Percentiles rank a stretch among this genome's conserved stretches.
Conservation (phyloP, 495 filamentous ascomycete genomes). For the Pyronema domesticum region DNA sequence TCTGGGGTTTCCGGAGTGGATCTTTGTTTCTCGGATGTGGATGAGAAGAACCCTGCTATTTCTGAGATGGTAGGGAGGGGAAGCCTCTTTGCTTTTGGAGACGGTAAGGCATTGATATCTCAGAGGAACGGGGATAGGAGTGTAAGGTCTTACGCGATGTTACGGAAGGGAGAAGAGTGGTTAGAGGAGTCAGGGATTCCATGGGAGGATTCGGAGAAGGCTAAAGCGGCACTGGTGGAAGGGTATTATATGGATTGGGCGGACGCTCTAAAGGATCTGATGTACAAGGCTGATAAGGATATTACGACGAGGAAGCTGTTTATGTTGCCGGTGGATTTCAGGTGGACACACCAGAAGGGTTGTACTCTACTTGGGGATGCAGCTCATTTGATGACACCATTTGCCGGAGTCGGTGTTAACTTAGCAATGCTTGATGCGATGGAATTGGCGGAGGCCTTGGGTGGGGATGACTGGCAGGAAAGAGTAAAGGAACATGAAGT, state of each 20-base stretch:
- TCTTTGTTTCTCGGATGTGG: conserved; percentile 23
- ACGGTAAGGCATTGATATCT: conserved; percentile 27
- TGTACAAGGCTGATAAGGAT: conserved; percentile 28
- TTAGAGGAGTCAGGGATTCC: conserved; percentile 6
- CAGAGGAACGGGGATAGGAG: conserved; percentile 33
- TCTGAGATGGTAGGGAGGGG: conserved; percentile 31
- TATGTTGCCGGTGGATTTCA: conserved; percentile 34
- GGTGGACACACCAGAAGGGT: conserved; percentile 30
- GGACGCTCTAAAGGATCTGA: conserved; percentile 26
- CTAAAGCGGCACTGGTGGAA: neutral
- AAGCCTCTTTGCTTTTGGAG: conserved; percentile 29
- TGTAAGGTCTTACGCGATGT: conserved; percentile 25
- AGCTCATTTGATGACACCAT: conserved; percentile 45
- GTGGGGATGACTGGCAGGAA: conserved; percentile 9
- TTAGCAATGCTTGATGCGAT: conserved; percentile 40
- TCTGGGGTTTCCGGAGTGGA: conserved; percentile 31
- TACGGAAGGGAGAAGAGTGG: conserved; percentile 21
- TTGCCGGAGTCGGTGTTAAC: conserved; percentile 44
- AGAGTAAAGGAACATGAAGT: conserved; percentile 26
- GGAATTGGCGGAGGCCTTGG: conserved; percentile 29
- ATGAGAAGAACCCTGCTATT: conserved; percentile 24
- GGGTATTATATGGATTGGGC: neutral
- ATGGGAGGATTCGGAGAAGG: neutral
- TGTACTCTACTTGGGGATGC: conserved; percentile 43
- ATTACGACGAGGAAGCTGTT: conserved; percentile 27